Conservation (phyloP, 23 red algal species). For the Cyanidioschyzon merolae region DNA sequence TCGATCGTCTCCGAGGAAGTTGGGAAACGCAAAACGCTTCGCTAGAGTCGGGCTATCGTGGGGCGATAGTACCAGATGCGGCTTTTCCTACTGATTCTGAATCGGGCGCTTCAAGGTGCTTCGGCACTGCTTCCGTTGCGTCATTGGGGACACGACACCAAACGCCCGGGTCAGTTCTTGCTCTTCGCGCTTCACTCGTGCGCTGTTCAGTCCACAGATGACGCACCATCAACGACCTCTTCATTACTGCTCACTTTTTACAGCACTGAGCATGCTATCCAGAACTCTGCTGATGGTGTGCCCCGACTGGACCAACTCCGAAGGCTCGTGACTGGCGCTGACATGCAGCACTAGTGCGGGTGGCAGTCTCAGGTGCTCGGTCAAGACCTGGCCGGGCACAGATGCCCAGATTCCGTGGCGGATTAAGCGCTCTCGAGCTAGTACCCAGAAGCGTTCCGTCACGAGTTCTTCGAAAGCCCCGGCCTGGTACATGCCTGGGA, state of each 20-base stretch:
- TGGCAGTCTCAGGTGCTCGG: slow-evolving; percentile 8
- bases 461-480: slow-evolving; percentile 4
- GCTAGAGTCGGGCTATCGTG: no score
- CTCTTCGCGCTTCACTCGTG: no score
- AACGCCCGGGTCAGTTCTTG: no score
- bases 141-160: no score
- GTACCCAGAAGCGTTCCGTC: neutral
- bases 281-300: neutral
- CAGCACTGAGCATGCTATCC: neutral
- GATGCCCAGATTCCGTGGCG: neutral
- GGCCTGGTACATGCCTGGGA: neutral
- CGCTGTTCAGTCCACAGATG: no score
- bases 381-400: neutral
- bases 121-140: no score
- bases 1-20: no score
- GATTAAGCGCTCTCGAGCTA: neutral
- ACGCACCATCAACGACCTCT: no score
- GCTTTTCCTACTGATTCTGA: no score
- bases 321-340: neutral
- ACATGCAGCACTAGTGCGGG: slow-evolving; percentile 5
- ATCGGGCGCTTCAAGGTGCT: no score
- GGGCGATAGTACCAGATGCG: no score
- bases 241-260: neutral
- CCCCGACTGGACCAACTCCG: neutral
- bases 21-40: no score